phyloP scores from a whole-genome alignment of 164 flowering plant genomes.

The Magnolia kwangsiensis region DNA sequence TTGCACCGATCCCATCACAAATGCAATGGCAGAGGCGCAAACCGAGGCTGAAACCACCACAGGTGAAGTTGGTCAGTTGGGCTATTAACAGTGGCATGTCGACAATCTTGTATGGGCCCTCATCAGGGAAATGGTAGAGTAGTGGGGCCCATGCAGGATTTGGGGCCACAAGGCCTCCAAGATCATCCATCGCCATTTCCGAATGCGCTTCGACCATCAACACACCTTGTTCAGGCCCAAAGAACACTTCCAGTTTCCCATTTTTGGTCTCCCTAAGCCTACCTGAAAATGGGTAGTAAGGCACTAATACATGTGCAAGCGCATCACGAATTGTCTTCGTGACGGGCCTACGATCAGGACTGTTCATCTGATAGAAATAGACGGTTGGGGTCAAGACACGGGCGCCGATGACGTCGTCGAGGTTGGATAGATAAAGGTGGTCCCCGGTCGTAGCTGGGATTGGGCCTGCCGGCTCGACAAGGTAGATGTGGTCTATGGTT shows the following conservation, averaged over 20 bases:
- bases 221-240: constrained; percentile 61
- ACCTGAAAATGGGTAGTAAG: constrained; percentile 87
- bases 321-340: constrained; percentile 33
- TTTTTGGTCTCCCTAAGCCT: constrained; percentile 54
- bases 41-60: constrained; percentile 88
- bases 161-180: constrained; percentile 66
- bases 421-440: constrained; percentile 78
- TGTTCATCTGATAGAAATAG: constrained; percentile 44
- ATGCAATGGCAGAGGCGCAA: constrained; percentile 80
- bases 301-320: constrained; percentile 59
- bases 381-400: constrained; percentile 86
- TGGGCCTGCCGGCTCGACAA: too few relatives aligned
- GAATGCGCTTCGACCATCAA: constrained; percentile 62
- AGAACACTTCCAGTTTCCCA: constrained; percentile 74
- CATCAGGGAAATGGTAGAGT: constrained; percentile 53
- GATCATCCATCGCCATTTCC: constrained; percentile 36
- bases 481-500: too few relatives aligned
- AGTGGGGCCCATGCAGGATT: constrained; percentile 75
- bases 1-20: constrained; percentile 90
- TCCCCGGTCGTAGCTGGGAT: too few relatives aligned
- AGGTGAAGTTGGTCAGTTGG: constrained; percentile 19
- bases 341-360: too few relatives aligned
- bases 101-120: constrained; percentile 57
- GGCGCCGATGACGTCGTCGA: constrained; percentile 73
- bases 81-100: constrained; percentile 78